phyloP scores from a whole-genome alignment of 2,329 filamentous ascomycete genomes.

The Tolypocladium cylindrosporum region DNA sequence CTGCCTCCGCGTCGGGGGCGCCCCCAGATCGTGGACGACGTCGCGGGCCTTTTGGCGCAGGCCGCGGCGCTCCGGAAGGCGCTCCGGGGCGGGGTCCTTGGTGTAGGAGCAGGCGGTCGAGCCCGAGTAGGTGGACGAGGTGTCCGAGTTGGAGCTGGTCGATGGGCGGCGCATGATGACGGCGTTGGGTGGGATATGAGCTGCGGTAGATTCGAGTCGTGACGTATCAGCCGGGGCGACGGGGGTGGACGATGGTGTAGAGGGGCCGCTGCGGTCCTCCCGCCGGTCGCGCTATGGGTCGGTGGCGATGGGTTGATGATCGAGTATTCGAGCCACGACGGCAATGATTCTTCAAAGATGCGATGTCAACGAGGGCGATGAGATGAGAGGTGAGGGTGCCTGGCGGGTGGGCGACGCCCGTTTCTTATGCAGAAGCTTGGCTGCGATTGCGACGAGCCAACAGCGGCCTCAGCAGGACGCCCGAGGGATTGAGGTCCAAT shows the following conservation, averaged over 20 bases:
- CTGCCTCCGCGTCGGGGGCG: conserved; percentile 19
- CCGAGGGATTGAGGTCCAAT: neutral
- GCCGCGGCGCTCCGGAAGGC: conserved; percentile 9
- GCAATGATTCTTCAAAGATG: neutral
- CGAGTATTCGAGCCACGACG: neutral
- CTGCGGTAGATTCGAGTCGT: neutral
- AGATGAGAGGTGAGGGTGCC: neutral
- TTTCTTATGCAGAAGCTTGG: neutral
- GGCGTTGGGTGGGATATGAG: neutral
- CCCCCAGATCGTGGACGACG: conserved; percentile 21
- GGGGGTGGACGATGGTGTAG: neutral
- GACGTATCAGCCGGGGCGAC: neutral
- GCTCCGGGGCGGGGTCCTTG: conserved; percentile 10
- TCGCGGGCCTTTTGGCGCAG: conserved; percentile 22
- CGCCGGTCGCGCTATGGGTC: neutral
- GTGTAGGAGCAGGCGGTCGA: conserved; percentile 17
- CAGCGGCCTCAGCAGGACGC: neutral
- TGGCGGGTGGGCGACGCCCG: neutral
- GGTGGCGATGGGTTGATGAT: neutral
- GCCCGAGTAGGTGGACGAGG: conserved; percentile 20
- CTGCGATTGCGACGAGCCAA: neutral
- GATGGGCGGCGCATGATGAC: conserved; percentile 13
- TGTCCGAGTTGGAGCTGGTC: conserved; percentile 18
- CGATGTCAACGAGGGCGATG: neutral
- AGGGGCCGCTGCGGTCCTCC: neutral